Evolutionary conservation across 1,284 basidiomycete species (phyloP).

Genomic region (Boletellus dicymbophilus): DNA sequence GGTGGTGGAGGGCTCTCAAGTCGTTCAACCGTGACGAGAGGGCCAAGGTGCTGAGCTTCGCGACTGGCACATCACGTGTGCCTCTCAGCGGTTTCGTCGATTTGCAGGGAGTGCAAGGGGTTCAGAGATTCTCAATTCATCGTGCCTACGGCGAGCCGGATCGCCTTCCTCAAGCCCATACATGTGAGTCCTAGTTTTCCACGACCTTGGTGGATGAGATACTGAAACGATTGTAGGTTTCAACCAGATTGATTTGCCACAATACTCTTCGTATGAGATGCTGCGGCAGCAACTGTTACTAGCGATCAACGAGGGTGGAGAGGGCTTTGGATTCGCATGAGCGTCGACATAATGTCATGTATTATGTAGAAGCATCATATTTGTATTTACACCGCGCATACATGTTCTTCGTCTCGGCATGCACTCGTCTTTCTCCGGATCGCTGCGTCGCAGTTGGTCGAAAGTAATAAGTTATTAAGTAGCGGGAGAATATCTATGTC

Average conservation of each 20-base stretch:
- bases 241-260: slow-evolving; percentile 87
- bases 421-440: too few relatives aligned
- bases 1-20: slow-evolving; percentile 99
- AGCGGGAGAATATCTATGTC: too few relatives aligned
- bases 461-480: too few relatives aligned
- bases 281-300: slow-evolving; percentile 84
- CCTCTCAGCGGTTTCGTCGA: slow-evolving; percentile 94
- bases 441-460: too few relatives aligned
- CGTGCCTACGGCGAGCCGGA: slow-evolving; percentile 87
- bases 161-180: slow-evolving; percentile 88
- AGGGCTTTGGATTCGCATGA: slow-evolving; percentile 86
- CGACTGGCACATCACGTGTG: slow-evolving; percentile 93
- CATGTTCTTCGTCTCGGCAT: not conserved
- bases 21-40: slow-evolving; percentile 97
- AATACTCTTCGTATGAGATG: slow-evolving; percentile 93
- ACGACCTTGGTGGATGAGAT: slow-evolving; percentile 8
- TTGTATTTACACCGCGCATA: slow-evolving; percentile 38
- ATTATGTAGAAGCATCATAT: slow-evolving; percentile 36
- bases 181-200: slow-evolving; percentile 60
- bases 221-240: slow-evolving; percentile 52
- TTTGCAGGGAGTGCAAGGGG: slow-evolving; percentile 92
- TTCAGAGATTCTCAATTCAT: slow-evolving; percentile 96
- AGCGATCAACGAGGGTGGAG: slow-evolving; percentile 92
- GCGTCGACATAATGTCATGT: slow-evolving; percentile 12
- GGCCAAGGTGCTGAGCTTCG: slow-evolving; percentile 96